phyloP scores from a whole-genome alignment of 2,329 filamentous ascomycete genomes.

The Penicillium rolfsii region DNA sequence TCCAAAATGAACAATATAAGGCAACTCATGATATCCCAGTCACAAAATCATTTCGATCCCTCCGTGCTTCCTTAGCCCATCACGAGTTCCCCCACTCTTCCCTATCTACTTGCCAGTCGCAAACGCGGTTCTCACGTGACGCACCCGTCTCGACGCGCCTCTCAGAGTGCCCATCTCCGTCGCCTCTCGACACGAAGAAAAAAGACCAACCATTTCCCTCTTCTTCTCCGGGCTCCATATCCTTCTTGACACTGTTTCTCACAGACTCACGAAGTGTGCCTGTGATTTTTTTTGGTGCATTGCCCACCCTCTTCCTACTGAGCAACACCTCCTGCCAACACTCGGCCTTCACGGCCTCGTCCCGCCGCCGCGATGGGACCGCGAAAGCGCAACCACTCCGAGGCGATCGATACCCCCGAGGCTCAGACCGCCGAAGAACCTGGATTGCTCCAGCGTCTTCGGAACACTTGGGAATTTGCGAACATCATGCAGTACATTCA shows the following conservation, averaged over 20 bases:
- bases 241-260: background rate
- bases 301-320: constrained; percentile 1
- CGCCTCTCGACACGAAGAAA: constrained; percentile 33
- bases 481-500: constrained; percentile 92
- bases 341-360: constrained; percentile 36
- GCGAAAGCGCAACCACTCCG: constrained; percentile 60
- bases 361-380: constrained; percentile 53
- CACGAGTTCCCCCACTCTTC: background rate
- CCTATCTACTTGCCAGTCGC: constrained; percentile 1
- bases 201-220: constrained; percentile 14
- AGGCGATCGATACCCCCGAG: constrained; percentile 56
- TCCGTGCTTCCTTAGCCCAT: background rate
- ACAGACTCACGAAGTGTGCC: constrained; percentile 2
- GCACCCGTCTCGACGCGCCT: constrained; percentile 36
- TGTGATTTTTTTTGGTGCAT: constrained; percentile 7
- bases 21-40: background rate
- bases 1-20: background rate
- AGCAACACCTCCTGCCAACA: constrained; percentile 19
- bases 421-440: constrained; percentile 43
- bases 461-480: constrained; percentile 95
- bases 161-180: constrained; percentile 37
- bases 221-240: background rate
- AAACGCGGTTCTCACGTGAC: constrained; percentile 37
- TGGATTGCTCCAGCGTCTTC: constrained; percentile 66
- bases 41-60: background rate